These are phyloP conservation scores for Guyanaporus albipodus DNA, from an alignment of 768 basidiomycete species.

Conservation along the genomic window DNA sequence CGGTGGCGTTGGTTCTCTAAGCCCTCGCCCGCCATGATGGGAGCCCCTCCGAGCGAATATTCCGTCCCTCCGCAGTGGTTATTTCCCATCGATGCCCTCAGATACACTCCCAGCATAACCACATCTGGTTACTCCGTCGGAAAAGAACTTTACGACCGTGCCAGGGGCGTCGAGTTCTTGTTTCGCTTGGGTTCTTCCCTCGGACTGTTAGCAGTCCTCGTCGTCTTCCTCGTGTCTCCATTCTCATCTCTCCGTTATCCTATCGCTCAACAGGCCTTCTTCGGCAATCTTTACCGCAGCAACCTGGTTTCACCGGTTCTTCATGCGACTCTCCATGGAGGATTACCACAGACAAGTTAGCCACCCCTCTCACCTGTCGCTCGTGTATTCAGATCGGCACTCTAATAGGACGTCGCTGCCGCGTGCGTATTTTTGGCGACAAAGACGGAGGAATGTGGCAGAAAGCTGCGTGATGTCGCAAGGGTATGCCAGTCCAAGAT, in stretches of 20 bases:
- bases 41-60: constrained; percentile 21
- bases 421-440: constrained; percentile 85
- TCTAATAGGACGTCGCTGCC: constrained; percentile 70
- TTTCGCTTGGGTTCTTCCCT: constrained; percentile 78
- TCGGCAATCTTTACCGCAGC: constrained; percentile 84
- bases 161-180: constrained; percentile 80
- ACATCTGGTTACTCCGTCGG: constrained; percentile 46
- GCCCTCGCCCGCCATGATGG: constrained; percentile 15
- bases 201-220: constrained; percentile 53
- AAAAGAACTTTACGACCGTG: constrained; percentile 73
- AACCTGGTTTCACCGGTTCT: constrained; percentile 89
- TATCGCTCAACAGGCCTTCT: constrained; percentile 51
- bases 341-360: constrained; percentile 74
- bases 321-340: constrained; percentile 81
- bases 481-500: constrained; percentile 70
- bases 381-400: constrained; percentile 7
- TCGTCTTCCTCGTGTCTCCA: constrained; percentile 3
- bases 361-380: constrained; percentile 4
- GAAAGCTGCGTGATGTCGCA: constrained; percentile 84
- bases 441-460: constrained; percentile 88
- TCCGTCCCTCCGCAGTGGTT: constrained; percentile 59
- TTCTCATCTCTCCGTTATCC: constrained; percentile 10
- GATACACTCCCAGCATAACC: constrained; percentile 53
- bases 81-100: constrained; percentile 58
- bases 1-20: constrained; percentile 19